Base-by-base conservation (phyloP, 1,284 basidiomycete genomes). In the Ganoderma leucocontextum region DNA sequence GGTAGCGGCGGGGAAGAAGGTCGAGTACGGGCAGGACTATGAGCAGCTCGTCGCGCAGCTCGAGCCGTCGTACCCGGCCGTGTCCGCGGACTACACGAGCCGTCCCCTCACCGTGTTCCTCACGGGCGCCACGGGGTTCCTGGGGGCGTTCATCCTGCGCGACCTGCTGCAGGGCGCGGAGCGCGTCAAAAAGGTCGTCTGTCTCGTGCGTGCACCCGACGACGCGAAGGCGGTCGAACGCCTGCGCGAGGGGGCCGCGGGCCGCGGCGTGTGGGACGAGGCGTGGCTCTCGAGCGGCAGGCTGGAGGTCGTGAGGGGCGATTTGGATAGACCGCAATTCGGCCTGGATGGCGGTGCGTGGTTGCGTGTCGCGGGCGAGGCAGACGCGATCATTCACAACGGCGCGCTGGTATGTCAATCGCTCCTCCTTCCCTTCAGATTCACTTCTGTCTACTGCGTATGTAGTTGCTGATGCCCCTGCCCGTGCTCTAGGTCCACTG, bases 91-190 rank as follows among this genome's bases (percentile, higher is more conserved):
- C 73, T 90, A 91, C 74, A 74, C 81, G 10, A 79, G 80, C 38
- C 86, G 85, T 68, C 80, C 84, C 33, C 74, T 96, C 55, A 95
- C 94, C 0, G 87, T 99, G 19, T 97, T 99, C 84, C 87, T 99
- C 55, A 99, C 98, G 12, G 98, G 98, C 36, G 97, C 95, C 1
- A 99, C 98, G 19, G 98, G 98, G 6, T 99, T 97, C 86, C 86
- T 99, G 13, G 98, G 98, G 25, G 96, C 95, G 4, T 99, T 98
- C 80, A 89, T 99, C 69, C 84, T 99, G 55, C 86, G 87, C 57
- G 94, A 98, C 78, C 83, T 99, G 53, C 85, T 99, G 1, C 81
- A 84, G 15, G 85, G 89, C 39, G 74, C 81, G 35, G 83, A 84
- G 2, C 84, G 87, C 65, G 93, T 98, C 17, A 84, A 84, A 75